Evolutionary conservation across 768 basidiomycete genomes (phyloP), one percentile per base, ranked within the genome.

Genomic region (Pleurotus pulmonarius): DNA sequence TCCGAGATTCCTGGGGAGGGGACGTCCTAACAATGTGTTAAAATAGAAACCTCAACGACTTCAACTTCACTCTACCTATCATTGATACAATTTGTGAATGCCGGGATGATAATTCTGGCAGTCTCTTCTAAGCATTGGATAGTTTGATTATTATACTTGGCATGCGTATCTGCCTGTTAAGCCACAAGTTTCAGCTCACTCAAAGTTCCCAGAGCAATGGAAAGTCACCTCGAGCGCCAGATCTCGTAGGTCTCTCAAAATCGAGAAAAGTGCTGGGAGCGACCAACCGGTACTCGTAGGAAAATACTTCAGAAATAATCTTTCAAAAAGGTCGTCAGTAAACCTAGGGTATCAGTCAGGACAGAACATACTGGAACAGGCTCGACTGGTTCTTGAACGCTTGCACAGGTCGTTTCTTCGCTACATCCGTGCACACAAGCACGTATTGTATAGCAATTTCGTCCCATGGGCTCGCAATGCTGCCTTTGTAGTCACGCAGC

Each of bases 281-380:
- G 88, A 88, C 94, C 94, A 98, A 1, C 92, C 87, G 20, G 85
- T 85, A 65, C 91, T 89, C 57, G 81, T 82, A n/a, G 80, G 77
- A 59, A 95, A 88, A 72, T 83, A 94, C 29, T 88, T 82, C 51
- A 87, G 82, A 71, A 94, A 93, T 2, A 84, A 69, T 12, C 90
- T 92, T 51, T 13, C 20, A 49, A 48, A 1, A 25, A 58, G 51
- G 46, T 40, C 12, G 9, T 34, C 1, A 11, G 29, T 34, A 34
- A 34, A 11, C 29, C 8, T 11, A 11, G 9, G 8, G 9, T 8
- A 8, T 11, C 9, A 11, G 1, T 34, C 29, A 34, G 7, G 29
- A 34, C 41, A 49, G n/a, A 41, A 81, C 90, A 74, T 69, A 92
- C 92, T 81, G 81, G 46, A 92, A 83, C 6, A 93, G 80, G 25